These are phyloP conservation scores for Bipolaris sorokiniana DNA, from an alignment of 2,329 filamentous ascomycete genomes.

Conservation along the genomic window DNA sequence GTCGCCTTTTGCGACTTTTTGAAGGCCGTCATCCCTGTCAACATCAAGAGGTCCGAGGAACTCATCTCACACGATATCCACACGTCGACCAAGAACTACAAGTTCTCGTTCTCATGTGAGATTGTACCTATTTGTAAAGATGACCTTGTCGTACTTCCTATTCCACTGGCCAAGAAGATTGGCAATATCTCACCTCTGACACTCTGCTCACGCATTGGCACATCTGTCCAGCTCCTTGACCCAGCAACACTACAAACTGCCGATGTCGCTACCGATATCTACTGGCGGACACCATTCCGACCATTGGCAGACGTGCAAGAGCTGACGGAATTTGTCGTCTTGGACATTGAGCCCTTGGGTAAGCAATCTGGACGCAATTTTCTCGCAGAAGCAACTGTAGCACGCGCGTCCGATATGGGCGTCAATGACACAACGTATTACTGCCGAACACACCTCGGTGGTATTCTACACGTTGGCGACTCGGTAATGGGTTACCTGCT, in stretches of 20 bases:
- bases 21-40: conserved; percentile 77
- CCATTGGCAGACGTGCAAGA: conserved; percentile 83
- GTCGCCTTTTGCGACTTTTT: conserved; percentile 93
- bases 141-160: conserved; percentile 89
- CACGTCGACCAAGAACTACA: conserved; percentile 89
- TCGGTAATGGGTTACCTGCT: conserved; percentile 94
- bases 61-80: conserved; percentile 93
- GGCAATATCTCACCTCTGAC: conserved; percentile 89
- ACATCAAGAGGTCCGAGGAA: conserved; percentile 84
- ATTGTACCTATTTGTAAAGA: conserved; percentile 96
- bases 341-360: conserved; percentile 87
- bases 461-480: conserved; percentile 84
- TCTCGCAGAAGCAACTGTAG: conserved; percentile 86
- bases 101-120: conserved; percentile 89
- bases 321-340: conserved; percentile 88
- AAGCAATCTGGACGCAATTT: conserved; percentile 79
- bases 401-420: conserved; percentile 84
- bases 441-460: conserved; percentile 86
- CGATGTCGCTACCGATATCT: conserved; percentile 80
- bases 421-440: conserved; percentile 87
- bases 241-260: conserved; percentile 89
- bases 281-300: conserved; percentile 89
- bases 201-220: conserved; percentile 87
- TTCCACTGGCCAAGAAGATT: conserved; percentile 82
- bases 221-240: conserved; percentile 86